These are phyloP conservation scores for Xylogone sp. DNA, from an alignment of 2,329 filamentous ascomycete genomes.

Conservation along the genomic window DNA sequence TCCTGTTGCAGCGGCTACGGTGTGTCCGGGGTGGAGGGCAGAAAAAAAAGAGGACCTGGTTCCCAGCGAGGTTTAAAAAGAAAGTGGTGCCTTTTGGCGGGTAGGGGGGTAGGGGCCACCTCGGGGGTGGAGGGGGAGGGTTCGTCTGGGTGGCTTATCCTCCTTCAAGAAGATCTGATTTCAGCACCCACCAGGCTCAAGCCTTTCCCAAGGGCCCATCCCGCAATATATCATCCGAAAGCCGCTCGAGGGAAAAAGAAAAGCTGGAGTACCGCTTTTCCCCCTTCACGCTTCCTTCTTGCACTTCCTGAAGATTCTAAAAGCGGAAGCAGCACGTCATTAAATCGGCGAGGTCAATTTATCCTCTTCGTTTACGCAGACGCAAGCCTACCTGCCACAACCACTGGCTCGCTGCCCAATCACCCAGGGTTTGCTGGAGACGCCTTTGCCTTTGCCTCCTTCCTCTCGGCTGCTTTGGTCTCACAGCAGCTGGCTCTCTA, in stretches of 20 bases:
- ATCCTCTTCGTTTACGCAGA: not conserved
- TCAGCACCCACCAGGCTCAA: constrained; percentile 23
- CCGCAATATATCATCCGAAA: not conserved
- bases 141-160: constrained; percentile 22
- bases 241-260: not conserved
- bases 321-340: not conserved
- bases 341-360: not conserved
- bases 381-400: not conserved
- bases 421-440: not conserved
- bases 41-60: no score
- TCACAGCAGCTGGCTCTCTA: not conserved
- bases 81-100: constrained; percentile 1
- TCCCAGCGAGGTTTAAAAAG: no score
- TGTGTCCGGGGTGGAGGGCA: constrained; percentile 10
- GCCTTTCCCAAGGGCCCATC: constrained; percentile 17
- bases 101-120: constrained; percentile 21
- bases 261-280: not conserved
- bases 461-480: not conserved
- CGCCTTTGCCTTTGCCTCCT: not conserved
- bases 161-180: constrained; percentile 18
- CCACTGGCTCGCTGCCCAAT: not conserved
- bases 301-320: not conserved
- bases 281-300: not conserved
- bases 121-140: constrained; percentile 25
- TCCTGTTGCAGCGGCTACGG: constrained; percentile 18